Evolutionary conservation across 805 yeast genomes (phyloP).

Genomic region (Monosporozyma siamensis): DNA sequence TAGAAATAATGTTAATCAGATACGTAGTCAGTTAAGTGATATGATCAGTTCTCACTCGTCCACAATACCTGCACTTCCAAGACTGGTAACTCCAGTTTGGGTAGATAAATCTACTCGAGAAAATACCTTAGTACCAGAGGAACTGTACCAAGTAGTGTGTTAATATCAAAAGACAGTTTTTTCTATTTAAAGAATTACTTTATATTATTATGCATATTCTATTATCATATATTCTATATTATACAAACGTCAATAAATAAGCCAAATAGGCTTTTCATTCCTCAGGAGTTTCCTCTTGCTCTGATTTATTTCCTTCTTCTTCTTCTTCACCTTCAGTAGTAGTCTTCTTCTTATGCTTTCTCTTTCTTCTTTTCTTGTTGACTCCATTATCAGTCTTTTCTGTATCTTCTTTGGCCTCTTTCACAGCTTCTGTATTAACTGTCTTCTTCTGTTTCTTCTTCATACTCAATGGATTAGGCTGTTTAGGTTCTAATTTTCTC

Average conservation of each 20-base stretch:
- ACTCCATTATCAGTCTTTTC: slow-evolving; percentile 2
- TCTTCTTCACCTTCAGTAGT: too few species aligned
- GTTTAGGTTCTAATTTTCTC: slow-evolving; percentile 57
- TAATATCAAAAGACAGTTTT: background rate
- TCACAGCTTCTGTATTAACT: slow-evolving; percentile 2
- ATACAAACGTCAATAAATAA: too few species aligned
- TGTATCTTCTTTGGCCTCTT: background rate
- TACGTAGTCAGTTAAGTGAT: background rate
- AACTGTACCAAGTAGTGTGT: slow-evolving; percentile 15
- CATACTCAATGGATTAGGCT: slow-evolving; percentile 84
- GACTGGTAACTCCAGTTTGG: slow-evolving; percentile 34
- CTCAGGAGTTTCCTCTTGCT: background rate
- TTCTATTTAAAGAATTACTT: background rate
- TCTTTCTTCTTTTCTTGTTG: slow-evolving; percentile 13
- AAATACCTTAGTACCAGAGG: slow-evolving; percentile 26
- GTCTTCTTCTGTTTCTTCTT: slow-evolving; percentile 64
- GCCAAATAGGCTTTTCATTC: too few species aligned
- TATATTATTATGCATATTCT: background rate
- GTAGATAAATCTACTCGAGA: slow-evolving; percentile 28
- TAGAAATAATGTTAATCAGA: background rate
- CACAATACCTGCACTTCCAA: slow-evolving; percentile 16
- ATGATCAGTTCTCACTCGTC: background rate
- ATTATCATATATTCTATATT: background rate
- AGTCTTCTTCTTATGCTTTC: slow-evolving; percentile 16
- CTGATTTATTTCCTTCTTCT: slow-evolving; percentile 2